Conservation (phyloP, 345 rosid genomes). For the Populus davidiana region DNA sequence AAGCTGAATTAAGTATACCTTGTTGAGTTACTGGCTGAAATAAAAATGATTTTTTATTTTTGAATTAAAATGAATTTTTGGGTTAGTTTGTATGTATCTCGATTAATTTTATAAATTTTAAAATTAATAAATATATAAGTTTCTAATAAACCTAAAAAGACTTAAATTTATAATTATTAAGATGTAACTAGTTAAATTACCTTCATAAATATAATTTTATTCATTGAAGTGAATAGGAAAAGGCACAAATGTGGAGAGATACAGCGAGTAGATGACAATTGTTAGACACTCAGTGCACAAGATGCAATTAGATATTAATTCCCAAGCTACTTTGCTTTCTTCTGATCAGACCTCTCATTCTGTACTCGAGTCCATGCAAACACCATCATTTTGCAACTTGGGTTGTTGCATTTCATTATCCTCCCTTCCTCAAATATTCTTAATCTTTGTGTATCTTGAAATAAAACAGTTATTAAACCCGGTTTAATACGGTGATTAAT, state of each 20-base stretch:
- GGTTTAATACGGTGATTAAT: no score
- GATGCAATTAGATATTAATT: background rate
- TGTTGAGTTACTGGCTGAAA: no score
- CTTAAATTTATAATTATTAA: no score
- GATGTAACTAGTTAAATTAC: no score
- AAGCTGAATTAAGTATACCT: no score
- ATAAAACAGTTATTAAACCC: no score
- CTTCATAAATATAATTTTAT: background rate
- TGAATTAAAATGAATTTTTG: no score
- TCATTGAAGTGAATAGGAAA: background rate
- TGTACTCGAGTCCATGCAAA: background rate
- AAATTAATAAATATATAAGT: no score
- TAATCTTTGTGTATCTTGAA: no score
- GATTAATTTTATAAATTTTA: no score
- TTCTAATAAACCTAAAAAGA: fast-evolving
- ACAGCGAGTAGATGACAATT: background rate
- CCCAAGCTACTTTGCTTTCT: background rate
- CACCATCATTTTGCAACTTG: background rate
- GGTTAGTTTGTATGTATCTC: no score
- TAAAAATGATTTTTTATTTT: background rate
- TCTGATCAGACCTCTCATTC: background rate
- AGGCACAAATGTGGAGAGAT: background rate
- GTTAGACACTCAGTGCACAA: background rate
- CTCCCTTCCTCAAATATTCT: background rate
- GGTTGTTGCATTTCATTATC: background rate